Percentiles rank a stretch among this genome's conserved stretches.
Evolutionary conservation across 169 alveolate genomes (phyloP).

Genomic region (Plasmodium malariae): DNA sequence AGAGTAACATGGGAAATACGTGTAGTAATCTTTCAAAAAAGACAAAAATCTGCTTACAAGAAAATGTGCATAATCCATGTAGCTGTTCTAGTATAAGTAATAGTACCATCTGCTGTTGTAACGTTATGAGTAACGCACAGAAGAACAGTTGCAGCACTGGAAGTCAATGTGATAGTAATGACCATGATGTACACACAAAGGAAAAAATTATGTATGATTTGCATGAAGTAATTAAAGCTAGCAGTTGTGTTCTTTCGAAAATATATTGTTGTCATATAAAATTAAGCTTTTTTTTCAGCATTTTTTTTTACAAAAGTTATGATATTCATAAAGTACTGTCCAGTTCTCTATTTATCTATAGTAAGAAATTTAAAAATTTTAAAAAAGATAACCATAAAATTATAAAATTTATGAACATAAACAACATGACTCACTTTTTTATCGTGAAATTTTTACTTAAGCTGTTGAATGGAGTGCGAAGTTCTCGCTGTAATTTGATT

Average conservation of each 20-base stretch:
- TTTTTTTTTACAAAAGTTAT: constrained; percentile 42
- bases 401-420: constrained; percentile 67
- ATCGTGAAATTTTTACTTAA: constrained; percentile 33
- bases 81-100: background rate
- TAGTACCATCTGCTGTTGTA: background rate
- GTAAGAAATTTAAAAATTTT: constrained; percentile 44
- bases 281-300: constrained; percentile 53
- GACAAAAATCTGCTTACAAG: too few relatives aligned
- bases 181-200: background rate
- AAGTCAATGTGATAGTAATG: background rate
- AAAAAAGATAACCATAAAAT: constrained; percentile 39
- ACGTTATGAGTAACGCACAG: background rate
- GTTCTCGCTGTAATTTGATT: background rate
- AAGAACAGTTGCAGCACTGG: background rate
- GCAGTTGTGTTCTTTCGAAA: constrained; percentile 37
- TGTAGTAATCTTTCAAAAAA: background rate
- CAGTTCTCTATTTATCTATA: constrained; percentile 24
- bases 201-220: constrained; percentile 37
- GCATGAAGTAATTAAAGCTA: constrained; percentile 34
- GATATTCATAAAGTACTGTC: constrained; percentile 38
- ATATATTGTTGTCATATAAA: constrained; percentile 66
- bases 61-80: too few relatives aligned
- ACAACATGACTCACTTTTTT: constrained; percentile 47
- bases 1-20: background rate
- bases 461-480: background rate